A percentile compares a stretch with the other conserved stretches of the same genome.
These are phyloP conservation scores for Metschnikowia noctiluminum DNA, from an alignment of 805 yeast species.

Conservation along the genomic window DNA sequence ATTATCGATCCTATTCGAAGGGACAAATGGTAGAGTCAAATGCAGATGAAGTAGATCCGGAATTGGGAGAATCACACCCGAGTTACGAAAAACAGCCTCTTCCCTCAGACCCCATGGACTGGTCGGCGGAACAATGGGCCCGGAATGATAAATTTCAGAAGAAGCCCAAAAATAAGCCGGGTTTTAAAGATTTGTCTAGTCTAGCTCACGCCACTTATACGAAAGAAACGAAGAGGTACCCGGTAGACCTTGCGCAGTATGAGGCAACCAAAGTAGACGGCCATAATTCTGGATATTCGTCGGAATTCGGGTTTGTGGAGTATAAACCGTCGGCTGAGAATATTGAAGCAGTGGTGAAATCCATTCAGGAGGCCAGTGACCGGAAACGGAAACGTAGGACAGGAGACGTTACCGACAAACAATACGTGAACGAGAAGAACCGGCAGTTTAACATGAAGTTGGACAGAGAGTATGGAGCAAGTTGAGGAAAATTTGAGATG, in stretches of 20 bases:
- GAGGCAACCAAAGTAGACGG: constrained; percentile 6
- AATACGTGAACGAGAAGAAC: constrained; percentile 67
- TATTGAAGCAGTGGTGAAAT: constrained; percentile 27
- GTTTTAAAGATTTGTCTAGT: constrained; percentile 48
- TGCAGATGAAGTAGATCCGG: neutral
- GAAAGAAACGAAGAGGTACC: constrained; percentile 44
- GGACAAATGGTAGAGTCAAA: neutral
- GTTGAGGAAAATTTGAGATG: neutral
- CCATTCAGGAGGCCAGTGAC: constrained; percentile 34
- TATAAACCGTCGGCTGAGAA: neutral
- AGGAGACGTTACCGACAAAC: constrained; percentile 34
- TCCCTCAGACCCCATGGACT: constrained; percentile 13
- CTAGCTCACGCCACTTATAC: constrained; percentile 60
- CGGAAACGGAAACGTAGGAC: constrained; percentile 35
- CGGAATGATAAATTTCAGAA: constrained; percentile 23
- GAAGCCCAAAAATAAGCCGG: constrained; percentile 17
- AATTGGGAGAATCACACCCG: neutral
- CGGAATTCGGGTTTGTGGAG: neutral
- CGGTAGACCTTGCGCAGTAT: constrained; percentile 42
- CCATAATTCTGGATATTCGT: too few species aligned
- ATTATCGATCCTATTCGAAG: neutral
- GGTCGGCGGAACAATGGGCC: constrained; percentile 61
- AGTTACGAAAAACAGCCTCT: neutral
- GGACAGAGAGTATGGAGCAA: constrained; percentile 18
- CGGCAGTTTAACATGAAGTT: constrained; percentile 70